These are phyloP conservation scores for Suhomyces bolitotheri DNA, from an alignment of 1,139 yeast species.

Conservation along the genomic window DNA sequence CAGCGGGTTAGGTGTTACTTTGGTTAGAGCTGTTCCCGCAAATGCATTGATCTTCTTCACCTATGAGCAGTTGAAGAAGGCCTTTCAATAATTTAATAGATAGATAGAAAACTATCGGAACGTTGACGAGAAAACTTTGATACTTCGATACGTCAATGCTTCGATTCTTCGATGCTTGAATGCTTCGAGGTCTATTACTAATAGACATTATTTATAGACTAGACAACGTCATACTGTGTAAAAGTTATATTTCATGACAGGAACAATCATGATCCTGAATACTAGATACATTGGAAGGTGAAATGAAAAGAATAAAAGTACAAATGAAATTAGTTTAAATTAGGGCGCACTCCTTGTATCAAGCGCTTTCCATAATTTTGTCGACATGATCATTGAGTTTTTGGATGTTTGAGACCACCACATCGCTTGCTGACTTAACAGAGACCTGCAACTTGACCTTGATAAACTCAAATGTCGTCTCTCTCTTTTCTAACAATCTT, in stretches of 20 bases:
- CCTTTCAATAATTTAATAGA: slow-evolving; percentile 20
- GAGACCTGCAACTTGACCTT: slow-evolving; percentile 20
- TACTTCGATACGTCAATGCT: not conserved
- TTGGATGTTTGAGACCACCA: slow-evolving; percentile 21
- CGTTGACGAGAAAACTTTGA: no score
- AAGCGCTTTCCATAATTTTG: slow-evolving; percentile 11
- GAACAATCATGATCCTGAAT: no score
- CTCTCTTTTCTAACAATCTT: slow-evolving; percentile 18
- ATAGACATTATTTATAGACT: no score
- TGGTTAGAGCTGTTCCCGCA: slow-evolving; percentile 83
- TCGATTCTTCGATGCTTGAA: no score
- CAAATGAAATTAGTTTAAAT: no score
- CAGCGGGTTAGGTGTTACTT: slow-evolving; percentile 82
- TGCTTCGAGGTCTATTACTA: no score
- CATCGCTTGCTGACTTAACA: slow-evolving; percentile 16
- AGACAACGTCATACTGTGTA: no score
- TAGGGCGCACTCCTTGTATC: no score
- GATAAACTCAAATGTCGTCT: slow-evolving; percentile 21
- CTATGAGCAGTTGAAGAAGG: slow-evolving; percentile 64
- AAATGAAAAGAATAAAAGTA: no score
- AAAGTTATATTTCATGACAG: no score
- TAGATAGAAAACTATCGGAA: not conserved
- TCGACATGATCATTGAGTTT: slow-evolving; percentile 23
- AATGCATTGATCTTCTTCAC: slow-evolving; percentile 83
- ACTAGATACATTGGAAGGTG: no score